Conservation (phyloP, 768 basidiomycete species). For the Lyophyllum semitale region DNA sequence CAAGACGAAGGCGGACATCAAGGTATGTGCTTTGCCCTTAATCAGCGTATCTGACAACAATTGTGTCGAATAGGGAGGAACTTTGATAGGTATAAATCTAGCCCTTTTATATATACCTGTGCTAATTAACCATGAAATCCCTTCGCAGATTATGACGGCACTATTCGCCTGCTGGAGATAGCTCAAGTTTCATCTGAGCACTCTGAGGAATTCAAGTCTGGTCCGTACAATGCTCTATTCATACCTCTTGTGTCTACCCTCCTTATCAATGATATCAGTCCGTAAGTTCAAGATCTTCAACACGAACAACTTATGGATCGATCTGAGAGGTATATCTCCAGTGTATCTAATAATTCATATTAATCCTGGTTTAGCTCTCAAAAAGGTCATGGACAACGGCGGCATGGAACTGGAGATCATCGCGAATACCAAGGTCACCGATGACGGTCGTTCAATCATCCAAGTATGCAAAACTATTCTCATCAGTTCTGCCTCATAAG, state of each 20-base stretch:
- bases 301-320: slow-evolving; percentile 70
- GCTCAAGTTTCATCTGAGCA: slow-evolving; percentile 83
- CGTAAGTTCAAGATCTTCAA: slow-evolving; percentile 85
- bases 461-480: slow-evolving; percentile 37
- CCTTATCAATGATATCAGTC: slow-evolving; percentile 24
- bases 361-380: slow-evolving; percentile 50
- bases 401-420: slow-evolving; percentile 80
- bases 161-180: slow-evolving; percentile 74
- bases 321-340: not conserved
- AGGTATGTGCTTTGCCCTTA: slow-evolving; percentile 28
- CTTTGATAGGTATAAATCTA: slow-evolving; percentile 51
- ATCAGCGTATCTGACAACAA: not conserved
- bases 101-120: not conserved
- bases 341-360: not conserved
- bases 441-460: slow-evolving; percentile 70
- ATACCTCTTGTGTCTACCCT: slow-evolving; percentile 2
- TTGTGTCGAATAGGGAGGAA: slow-evolving; percentile 52
- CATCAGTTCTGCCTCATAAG: not conserved
- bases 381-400: slow-evolving; percentile 70
- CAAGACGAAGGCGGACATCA: slow-evolving; percentile 89
- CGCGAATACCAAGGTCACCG: slow-evolving; percentile 69
- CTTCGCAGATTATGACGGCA: slow-evolving; percentile 64
- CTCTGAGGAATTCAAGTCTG: slow-evolving; percentile 80
- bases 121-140: not conserved
- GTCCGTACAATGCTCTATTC: slow-evolving; percentile 25